Evolutionary conservation across 2,329 filamentous ascomycete species (phyloP).

Genomic region (Colletotrichum lupini): DNA sequence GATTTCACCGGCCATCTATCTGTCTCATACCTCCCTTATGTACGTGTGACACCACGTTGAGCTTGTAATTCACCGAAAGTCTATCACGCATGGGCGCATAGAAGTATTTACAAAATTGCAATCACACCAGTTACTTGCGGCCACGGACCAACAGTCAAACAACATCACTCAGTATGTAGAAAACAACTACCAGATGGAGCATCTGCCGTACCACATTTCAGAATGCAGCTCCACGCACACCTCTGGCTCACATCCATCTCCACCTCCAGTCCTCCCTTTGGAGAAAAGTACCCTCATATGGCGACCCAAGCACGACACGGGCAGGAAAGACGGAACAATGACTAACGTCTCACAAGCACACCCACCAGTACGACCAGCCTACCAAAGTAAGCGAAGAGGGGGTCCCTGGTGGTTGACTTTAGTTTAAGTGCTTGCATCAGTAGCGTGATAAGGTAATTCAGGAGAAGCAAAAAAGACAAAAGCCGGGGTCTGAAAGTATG

Average conservation of each 20-base stretch:
- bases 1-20: too few relatives aligned
- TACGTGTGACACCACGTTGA: too few relatives aligned
- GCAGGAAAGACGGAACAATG: not conserved
- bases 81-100: too few relatives aligned
- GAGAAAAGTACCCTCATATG: not conserved
- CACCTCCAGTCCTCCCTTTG: not conserved
- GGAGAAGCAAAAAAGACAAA: not conserved
- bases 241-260: not conserved
- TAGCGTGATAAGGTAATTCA: not conserved
- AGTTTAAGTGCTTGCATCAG: constrained; percentile 26
- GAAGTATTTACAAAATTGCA: too few relatives aligned
- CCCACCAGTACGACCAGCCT: too few relatives aligned
- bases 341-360: constrained; percentile 16
- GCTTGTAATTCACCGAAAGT: too few relatives aligned
- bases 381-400: too few relatives aligned
- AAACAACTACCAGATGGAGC: not conserved
- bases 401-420: not conserved
- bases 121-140: too few relatives aligned
- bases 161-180: not conserved
- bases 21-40: too few relatives aligned
- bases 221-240: not conserved
- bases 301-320: not conserved
- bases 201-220: not conserved
- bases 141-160: too few relatives aligned
- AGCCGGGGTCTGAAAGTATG: not conserved